Evolutionary conservation across 495 filamentous ascomycete species (phyloP), one percentile per base, ranked within the genome.

Genomic region (Penicillium taxi): DNA sequence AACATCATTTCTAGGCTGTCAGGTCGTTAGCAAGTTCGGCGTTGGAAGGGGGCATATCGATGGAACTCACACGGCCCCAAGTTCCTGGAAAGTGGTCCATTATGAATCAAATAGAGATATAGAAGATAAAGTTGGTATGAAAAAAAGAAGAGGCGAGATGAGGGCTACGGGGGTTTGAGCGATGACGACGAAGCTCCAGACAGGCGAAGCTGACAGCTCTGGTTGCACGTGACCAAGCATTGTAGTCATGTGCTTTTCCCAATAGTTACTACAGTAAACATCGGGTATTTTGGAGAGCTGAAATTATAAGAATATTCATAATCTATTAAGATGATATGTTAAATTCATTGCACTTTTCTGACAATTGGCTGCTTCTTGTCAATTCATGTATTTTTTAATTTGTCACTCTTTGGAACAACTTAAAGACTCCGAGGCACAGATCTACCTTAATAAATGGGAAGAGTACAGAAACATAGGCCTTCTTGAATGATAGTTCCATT

Each of bases 11-110:
- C 90, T 78, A 58, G 90, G 89, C 90, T 95, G 55, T 26, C 34
- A 37, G 30, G 41, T 36, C 24, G 42, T 58, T 57, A 52, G 61
- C 44, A 37, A 53, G 27, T n/a, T n/a, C n/a, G n/a, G n/a, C 56
- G 47, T 32, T 38, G 45, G 38, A 40, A 39, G 28, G 30, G 39
- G 41, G 40, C 52, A 51, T 30, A 50, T 40, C 47, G 39, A 32
- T 25, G 46, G 17, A 48, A 65, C 79, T 56, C 86, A 96, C 91
- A 66, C 90, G 83, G 58, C 90, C 90, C 90, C 90, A 96, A 50
- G 80, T 81, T 78, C 94, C 84, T 41, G 90, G 90, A 58, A 86
- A 77, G 67, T 96, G 90, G 62, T 96, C 89, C 90, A 96, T 96
- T 39, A 40, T 63, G 52, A 38, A 39, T 35, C 26, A 16, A 30